Evolutionary conservation across 2,329 filamentous ascomycete species (phyloP), one percentile per base, ranked within the genome.

Genomic region (Fulvia fulva): DNA sequence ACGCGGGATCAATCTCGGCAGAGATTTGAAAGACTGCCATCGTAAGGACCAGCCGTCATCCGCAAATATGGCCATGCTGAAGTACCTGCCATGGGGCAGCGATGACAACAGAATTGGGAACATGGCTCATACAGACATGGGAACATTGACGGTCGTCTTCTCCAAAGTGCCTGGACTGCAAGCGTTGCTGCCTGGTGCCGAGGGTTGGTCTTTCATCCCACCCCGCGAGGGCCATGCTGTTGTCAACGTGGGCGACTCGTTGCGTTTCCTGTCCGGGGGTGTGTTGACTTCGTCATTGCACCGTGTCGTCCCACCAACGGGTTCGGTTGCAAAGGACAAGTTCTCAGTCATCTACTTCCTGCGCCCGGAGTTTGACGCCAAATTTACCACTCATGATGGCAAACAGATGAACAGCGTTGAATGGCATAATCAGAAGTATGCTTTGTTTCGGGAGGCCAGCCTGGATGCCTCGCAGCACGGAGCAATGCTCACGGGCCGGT

Each of bases 41-140:
- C 78, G 79, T 64, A 80, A 81, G 70, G 76, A 80, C 62, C 74
- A 74, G 6, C 76, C 77, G 6, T 81, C 78, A 5, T 80, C 76
- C 26, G 78, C 73, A 51, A 81, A 79, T 30, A 70, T 83, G n/a
- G 78, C 78, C 62, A 80, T 82, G 78, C 80, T 82, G 77, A 79
- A 81, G 74, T 82, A 82, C 71, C 74, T 80, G 58, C 78, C 78
- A 21, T 73, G 73, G 21, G 76, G 80, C 57, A 64, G 73, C 16
- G 71, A 67, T 53, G 72, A 76, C 61, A 71, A 75, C 62, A 75
- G 76, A 66, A 75, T 81, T 63, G 80, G 80, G 23, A 80, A 83
- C 72, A 77, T 81, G 71, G 82, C 81, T 72, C 81, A 83, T 73
- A 83, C 81, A 23, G 81, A 84, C 72, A 79, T 83, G 70, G 78